These are phyloP conservation scores for Cerioporus squamosus DNA, from an alignment of 1,284 basidiomycete genomes.

Conservation along the genomic window DNA sequence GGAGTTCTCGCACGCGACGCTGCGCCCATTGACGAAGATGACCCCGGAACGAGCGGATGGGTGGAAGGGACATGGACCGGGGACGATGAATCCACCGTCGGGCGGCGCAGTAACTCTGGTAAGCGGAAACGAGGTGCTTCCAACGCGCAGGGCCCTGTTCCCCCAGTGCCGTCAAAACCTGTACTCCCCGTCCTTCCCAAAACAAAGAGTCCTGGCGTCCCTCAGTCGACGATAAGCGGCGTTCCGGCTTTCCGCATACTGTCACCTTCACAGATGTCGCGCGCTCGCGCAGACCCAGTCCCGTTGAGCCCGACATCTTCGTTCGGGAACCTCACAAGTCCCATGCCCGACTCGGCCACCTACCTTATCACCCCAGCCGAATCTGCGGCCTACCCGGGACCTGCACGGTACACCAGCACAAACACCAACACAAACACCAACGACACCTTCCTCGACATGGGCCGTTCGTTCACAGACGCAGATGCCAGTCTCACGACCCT, in stretches of 20 bases:
- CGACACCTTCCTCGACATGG: slow-evolving; percentile 17
- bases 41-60: slow-evolving; percentile 27
- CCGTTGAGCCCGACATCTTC: slow-evolving; percentile 20
- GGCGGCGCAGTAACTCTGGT: slow-evolving; percentile 9
- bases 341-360: slow-evolving; percentile 19
- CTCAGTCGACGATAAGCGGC: slow-evolving; percentile 6
- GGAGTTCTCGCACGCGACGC: slow-evolving; percentile 11
- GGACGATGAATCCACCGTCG: slow-evolving; percentile 1
- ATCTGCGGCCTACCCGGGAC: neutral
- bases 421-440: neutral
- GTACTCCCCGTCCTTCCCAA: neutral
- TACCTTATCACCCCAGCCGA: slow-evolving; percentile 8
- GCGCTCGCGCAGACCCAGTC: slow-evolving; percentile 1
- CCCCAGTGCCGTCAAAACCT: neutral
- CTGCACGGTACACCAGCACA: neutral
- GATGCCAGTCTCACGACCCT: slow-evolving; percentile 5
- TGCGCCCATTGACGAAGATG: slow-evolving; percentile 18
- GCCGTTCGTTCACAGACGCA: slow-evolving; percentile 1
- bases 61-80: slow-evolving; percentile 24
- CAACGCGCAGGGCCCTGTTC: neutral
- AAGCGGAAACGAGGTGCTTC: slow-evolving; percentile 16
- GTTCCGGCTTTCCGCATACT: slow-evolving; percentile 13
- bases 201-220: slow-evolving; percentile 1
- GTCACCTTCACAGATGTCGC: slow-evolving; percentile 3
- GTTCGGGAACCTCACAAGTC: slow-evolving; percentile 19